phyloP scores from a whole-genome alignment of 1,284 basidiomycete genomes.

The Sanghuangporus sanghuang region DNA sequence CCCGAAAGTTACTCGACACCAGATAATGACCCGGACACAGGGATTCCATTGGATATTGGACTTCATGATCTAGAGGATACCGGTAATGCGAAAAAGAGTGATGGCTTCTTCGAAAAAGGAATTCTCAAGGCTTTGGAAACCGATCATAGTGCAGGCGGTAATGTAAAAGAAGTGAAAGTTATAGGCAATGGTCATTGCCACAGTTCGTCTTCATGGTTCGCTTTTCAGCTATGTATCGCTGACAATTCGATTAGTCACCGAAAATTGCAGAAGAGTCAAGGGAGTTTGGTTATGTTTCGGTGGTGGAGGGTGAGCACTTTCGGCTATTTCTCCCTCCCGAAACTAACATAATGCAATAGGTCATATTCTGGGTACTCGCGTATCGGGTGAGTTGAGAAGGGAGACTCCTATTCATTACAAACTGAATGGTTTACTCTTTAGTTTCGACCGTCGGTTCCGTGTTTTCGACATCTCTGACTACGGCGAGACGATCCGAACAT shows the following conservation, averaged over 20 bases:
- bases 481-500: constrained; percentile 86
- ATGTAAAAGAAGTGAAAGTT: constrained; percentile 69
- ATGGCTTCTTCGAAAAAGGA: constrained; percentile 78
- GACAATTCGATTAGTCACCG: constrained; percentile 52
- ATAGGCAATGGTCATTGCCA: constrained; percentile 88
- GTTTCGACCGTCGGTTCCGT: constrained; percentile 86
- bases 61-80: constrained; percentile 49
- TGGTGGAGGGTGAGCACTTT: constrained; percentile 66
- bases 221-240: not conserved
- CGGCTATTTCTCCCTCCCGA: constrained; percentile 1
- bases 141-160: constrained; percentile 45
- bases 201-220: constrained; percentile 36
- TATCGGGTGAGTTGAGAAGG: constrained; percentile 45
- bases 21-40: constrained; percentile 54
- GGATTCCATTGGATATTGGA: constrained; percentile 63
- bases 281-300: constrained; percentile 95
- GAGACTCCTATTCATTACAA: constrained; percentile 1
- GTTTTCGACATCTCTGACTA: constrained; percentile 82
- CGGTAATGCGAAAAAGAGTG: constrained; percentile 67
- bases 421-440: constrained; percentile 23
- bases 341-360: constrained; percentile 30
- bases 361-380: constrained; percentile 85
- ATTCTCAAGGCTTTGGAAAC: constrained; percentile 65
- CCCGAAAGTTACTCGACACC: constrained; percentile 56
- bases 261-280: constrained; percentile 80